Percentiles rank a stretch among this genome's conserved stretches.
phyloP scores from a whole-genome alignment of 805 yeast species.

The Candida gorgasii region DNA sequence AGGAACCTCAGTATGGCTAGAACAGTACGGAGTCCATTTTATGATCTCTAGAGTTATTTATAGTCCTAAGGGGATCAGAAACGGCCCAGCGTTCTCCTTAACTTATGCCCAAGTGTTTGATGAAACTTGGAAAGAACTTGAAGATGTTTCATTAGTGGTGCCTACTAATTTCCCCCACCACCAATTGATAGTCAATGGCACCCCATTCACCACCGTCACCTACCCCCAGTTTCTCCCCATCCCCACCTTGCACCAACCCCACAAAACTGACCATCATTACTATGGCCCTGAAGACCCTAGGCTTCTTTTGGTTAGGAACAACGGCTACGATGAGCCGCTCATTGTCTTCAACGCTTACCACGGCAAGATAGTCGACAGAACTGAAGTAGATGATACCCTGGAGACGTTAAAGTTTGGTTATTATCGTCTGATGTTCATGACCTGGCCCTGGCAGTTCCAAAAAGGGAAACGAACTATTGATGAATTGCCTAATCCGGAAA shows the following conservation, averaged over 20 bases:
- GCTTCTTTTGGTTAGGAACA: constrained; percentile 33
- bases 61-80: constrained; percentile 26
- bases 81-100: constrained; percentile 40
- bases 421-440: constrained; percentile 31
- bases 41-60: constrained; percentile 47
- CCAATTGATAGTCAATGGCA: constrained; percentile 13
- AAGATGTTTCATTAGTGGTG: constrained; percentile 22
- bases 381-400: not conserved
- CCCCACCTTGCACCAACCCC: constrained; percentile 28
- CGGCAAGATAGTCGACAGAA: constrained; percentile 15
- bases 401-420: not conserved
- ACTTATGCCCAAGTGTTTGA: constrained; percentile 48
- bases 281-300: constrained; percentile 57
- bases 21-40: constrained; percentile 49
- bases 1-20: constrained; percentile 55
- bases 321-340: constrained; percentile 47
- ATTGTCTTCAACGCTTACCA: constrained; percentile 41
- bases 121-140: constrained; percentile 47
- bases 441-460: constrained; percentile 36
- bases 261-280: constrained; percentile 17
- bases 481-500: constrained; percentile 16
- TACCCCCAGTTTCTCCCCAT: constrained; percentile 32
- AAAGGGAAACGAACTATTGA: constrained; percentile 30
- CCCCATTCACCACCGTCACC: constrained; percentile 9
- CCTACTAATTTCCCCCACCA: constrained; percentile 19